Conservation (phyloP, 495 filamentous ascomycete genomes). For the Penicillium macrosclerotiorum region DNA sequence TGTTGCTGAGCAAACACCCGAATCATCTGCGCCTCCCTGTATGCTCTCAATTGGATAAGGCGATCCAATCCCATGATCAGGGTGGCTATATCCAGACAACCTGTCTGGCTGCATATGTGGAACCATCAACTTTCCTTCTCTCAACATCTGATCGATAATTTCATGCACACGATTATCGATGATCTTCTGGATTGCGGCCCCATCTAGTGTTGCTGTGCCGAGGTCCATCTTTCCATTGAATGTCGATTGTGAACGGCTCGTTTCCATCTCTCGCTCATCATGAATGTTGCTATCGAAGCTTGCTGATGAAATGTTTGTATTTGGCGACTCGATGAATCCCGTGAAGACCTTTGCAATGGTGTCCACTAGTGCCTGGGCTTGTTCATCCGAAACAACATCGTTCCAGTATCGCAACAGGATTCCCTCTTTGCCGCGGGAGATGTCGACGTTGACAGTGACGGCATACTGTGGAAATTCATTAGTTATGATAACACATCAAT, state of each 20-base stretch:
- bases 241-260: constrained; percentile 13
- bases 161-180: constrained; percentile 43
- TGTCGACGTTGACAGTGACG: constrained; percentile 48
- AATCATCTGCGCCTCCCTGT: constrained; percentile 23
- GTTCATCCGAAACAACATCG: constrained; percentile 39
- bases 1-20: constrained; percentile 23
- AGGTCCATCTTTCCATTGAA: constrained; percentile 14
- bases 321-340: constrained; percentile 33
- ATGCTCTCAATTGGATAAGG: constrained; percentile 17
- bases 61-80: constrained; percentile 17
- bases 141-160: constrained; percentile 39
- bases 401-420: constrained; percentile 50
- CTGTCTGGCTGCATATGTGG: constrained; percentile 15
- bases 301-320: constrained; percentile 19
- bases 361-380: constrained; percentile 32
- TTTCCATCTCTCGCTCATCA: constrained; percentile 5
- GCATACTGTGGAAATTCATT: constrained; percentile 42
- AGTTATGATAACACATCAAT: too few species aligned
- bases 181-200: constrained; percentile 31
- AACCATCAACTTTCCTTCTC: constrained; percentile 32
- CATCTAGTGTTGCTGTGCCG: constrained; percentile 18
- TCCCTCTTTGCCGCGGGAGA: constrained; percentile 41
- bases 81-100: constrained; percentile 14
- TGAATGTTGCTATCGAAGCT: constrained; percentile 10
- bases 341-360: constrained; percentile 34